Evolutionary conservation across 176 grass and related monocot species (phyloP).

Genomic region (Chloris gayana): DNA sequence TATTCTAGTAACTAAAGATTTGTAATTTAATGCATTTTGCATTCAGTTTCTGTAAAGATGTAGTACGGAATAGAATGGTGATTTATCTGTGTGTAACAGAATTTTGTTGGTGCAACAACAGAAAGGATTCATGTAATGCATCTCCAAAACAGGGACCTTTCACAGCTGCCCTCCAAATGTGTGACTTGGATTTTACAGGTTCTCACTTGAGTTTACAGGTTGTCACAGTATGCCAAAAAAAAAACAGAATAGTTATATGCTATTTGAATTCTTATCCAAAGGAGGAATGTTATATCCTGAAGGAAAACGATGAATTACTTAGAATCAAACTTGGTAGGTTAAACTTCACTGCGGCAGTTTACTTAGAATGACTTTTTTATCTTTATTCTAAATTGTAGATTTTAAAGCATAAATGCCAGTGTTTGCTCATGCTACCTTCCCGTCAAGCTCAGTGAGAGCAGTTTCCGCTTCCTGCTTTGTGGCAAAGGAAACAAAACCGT

Average conservation of each 20-base stretch:
- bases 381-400: conserved; percentile 15
- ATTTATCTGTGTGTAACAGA: conserved; percentile 1
- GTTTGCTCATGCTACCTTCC: conserved; percentile 57
- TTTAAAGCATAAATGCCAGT: conserved; percentile 12
- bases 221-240: background rate
- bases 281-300: conserved; percentile 12
- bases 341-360: background rate
- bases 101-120: background rate
- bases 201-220: conserved; percentile 7
- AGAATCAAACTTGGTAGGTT: conserved; percentile 13
- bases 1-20: conserved; percentile 11
- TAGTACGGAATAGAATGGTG: conserved; percentile 4
- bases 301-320: background rate
- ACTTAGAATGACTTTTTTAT: background rate
- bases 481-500: conserved; percentile 85
- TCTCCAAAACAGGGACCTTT: conserved; percentile 21
- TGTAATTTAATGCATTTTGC: conserved; percentile 4
- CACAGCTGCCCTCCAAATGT: background rate
- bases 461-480: conserved; percentile 73
- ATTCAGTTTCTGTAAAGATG: background rate
- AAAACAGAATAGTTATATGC: background rate
- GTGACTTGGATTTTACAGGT: too few species aligned
- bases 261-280: conserved; percentile 17
- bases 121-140: conserved; percentile 8
- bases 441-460: conserved; percentile 82